Percentiles rank a stretch among this genome's conserved stretches.
These are phyloP conservation scores for Endocalyx cinctus DNA, from an alignment of 2,329 filamentous ascomycete genomes.

Conservation along the genomic window DNA sequence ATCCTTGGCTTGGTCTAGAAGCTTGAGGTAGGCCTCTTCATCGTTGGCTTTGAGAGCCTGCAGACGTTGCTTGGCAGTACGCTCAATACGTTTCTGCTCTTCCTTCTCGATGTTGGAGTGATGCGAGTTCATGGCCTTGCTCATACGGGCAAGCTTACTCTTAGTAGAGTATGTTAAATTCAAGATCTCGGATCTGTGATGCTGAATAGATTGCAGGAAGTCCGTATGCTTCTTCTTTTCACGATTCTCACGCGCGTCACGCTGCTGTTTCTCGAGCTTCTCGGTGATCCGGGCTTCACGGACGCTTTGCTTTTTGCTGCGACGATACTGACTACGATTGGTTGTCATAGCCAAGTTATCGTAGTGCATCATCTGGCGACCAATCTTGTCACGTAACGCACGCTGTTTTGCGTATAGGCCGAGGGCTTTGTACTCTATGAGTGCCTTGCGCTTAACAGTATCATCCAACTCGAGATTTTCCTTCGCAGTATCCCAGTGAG, in stretches of 20 bases:
- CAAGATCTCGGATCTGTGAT: constrained; percentile 74
- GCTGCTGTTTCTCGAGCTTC: constrained; percentile 98
- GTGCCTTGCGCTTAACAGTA: constrained; percentile 76
- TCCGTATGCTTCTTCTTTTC: constrained; percentile 98
- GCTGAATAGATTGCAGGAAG: constrained; percentile 81
- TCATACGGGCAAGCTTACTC: constrained; percentile 77
- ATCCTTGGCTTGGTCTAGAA: constrained; percentile 97
- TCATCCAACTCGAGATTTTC: constrained; percentile 67
- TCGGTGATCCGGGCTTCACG: constrained; percentile 95
- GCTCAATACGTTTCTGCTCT: constrained; percentile 96
- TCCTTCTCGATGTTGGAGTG: constrained; percentile 98
- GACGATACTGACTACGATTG: constrained; percentile 83
- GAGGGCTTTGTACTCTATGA: constrained; percentile 94
- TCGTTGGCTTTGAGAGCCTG: constrained; percentile 98
- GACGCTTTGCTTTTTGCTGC: constrained; percentile 95
- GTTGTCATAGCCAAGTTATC: constrained; percentile 97
- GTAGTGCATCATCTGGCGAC: constrained; percentile 88
- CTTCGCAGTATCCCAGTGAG: constrained; percentile 77
- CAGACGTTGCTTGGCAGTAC: constrained; percentile 98
- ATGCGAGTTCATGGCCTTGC: constrained; percentile 80
- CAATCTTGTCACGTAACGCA: constrained; percentile 78
- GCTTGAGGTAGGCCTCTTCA: constrained; percentile 96
- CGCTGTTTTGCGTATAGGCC: constrained; percentile 85
- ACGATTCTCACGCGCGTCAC: constrained; percentile 88
- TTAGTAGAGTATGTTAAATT: constrained; percentile 63